Evolutionary conservation across 2,329 filamentous ascomycete species (phyloP), one percentile per base, ranked within the genome.

Genomic region (Cercospora janseana): DNA sequence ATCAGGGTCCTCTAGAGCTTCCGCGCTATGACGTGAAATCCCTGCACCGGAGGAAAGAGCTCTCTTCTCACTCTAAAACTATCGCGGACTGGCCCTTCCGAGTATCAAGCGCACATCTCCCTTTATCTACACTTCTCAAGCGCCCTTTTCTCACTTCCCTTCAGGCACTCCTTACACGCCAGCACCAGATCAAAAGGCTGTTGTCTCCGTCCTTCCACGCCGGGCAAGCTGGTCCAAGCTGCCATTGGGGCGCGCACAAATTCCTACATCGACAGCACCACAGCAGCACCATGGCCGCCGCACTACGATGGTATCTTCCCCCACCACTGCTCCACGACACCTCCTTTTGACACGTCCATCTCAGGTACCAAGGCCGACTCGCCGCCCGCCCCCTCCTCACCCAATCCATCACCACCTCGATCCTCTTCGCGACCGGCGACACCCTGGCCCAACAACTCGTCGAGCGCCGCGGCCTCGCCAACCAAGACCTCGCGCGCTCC

Each of bases 371-470:
- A 73, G 78, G 82, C 66, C 87, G 82, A 70, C 78, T 96, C 68
- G 85, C 86, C 62, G 80, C 83, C 64, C 82, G 87, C 66, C 92
- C 92, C 53, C 76, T 97, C 62, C 81, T 96, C 65, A 97, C 92
- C 8, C 89, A 95, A 76, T 88, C 86, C 68, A 75, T 95, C 63
- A 95, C 90, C 49, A 96, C 92, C 29, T 87, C 88, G 41, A 80
- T 97, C 52, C 84, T 98, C 57, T 98, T 97, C 69, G 91, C 87
- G 51, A 88, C 90, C 10, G 93, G 93, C 63, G 93, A 98, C 73
- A 78, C 86, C 54, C 84, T 94, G 60, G 89, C 93, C 28, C 93
- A 98, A 72, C 92, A 97, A 73, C 77, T 82, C 27, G 87, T 98
- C 52, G 92, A 97, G 73, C 85, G 83, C 69, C 84, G 79, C 64